Evolutionary conservation across 1,284 basidiomycete genomes (phyloP).

Genomic region (Xerocomus amazonicus): DNA sequence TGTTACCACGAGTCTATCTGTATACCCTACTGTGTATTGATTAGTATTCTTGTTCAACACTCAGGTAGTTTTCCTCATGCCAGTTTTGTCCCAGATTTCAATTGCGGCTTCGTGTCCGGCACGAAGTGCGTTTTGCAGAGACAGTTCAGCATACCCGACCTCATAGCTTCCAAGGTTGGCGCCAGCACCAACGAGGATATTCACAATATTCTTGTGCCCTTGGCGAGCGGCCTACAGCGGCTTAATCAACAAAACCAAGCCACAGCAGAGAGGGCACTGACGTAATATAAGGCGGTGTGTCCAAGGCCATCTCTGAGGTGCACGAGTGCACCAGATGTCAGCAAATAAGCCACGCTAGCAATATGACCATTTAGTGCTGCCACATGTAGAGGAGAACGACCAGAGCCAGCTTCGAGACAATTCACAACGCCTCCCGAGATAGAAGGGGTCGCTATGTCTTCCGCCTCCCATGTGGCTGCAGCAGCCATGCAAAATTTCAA

Average conservation of each 20-base stretch:
- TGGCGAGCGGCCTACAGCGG: conserved; percentile 61
- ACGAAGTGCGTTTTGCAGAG: conserved; percentile 44
- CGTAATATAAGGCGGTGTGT: conserved; percentile 82
- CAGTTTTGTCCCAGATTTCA: conserved; percentile 51
- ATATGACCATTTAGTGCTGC: conserved; percentile 70
- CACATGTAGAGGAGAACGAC: conserved; percentile 76
- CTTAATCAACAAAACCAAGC: neutral
- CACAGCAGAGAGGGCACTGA: conserved; percentile 32
- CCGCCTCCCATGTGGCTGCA: conserved; percentile 29
- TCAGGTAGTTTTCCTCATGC: conserved; percentile 20
- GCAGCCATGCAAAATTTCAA: conserved; percentile 55
- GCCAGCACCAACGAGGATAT: conserved; percentile 68
- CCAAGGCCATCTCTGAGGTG: conserved; percentile 76
- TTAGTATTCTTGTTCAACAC: conserved; percentile 3
- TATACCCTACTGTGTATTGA: conserved; percentile 21
- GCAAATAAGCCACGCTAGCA: conserved; percentile 54
- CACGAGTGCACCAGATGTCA: conserved; percentile 82
- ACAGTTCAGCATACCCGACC: conserved; percentile 52
- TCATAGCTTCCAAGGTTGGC: conserved; percentile 71
- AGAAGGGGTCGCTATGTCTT: conserved; percentile 25
- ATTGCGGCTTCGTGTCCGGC: conserved; percentile 43
- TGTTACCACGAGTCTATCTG: conserved; percentile 7
- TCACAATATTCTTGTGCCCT: conserved; percentile 58
- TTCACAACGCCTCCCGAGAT: conserved; percentile 68
- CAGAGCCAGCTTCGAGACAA: conserved; percentile 62